Evolutionary conservation across 2,329 filamentous ascomycete genomes (phyloP).

Genomic region (Purpureocillium takamizusanense): DNA sequence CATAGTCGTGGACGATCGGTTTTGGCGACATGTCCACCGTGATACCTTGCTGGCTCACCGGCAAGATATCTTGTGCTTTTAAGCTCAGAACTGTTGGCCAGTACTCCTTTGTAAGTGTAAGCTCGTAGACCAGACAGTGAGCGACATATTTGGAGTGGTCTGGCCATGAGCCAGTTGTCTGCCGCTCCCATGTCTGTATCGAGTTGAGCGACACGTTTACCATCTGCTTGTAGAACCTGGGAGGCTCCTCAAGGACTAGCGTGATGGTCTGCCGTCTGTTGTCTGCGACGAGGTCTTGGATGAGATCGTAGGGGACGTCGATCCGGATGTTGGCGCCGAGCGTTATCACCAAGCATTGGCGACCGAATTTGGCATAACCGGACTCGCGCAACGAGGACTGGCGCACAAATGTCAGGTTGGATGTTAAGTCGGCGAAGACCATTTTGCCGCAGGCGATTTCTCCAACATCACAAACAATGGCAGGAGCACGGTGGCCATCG

Average conservation of each 20-base stretch:
- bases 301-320: slow-evolving; percentile 39
- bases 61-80: slow-evolving; percentile 12
- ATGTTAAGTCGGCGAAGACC: slow-evolving; percentile 22
- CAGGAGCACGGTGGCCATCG: slow-evolving; percentile 10
- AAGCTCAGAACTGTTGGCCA: slow-evolving; percentile 10
- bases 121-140: slow-evolving; percentile 35
- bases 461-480: slow-evolving; percentile 4
- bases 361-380: slow-evolving; percentile 33
- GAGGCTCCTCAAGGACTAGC: slow-evolving; percentile 42
- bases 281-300: slow-evolving; percentile 34
- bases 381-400: slow-evolving; percentile 19
- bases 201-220: slow-evolving; percentile 1
- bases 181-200: slow-evolving; percentile 16
- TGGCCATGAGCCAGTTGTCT: slow-evolving; percentile 14
- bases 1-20: slow-evolving; percentile 9
- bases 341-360: slow-evolving; percentile 29
- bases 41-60: slow-evolving; percentile 14
- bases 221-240: slow-evolving; percentile 34
- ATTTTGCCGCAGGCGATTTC: slow-evolving; percentile 38
- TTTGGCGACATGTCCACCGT: slow-evolving; percentile 6
- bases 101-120: neutral
- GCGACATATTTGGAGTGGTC: slow-evolving; percentile 24
- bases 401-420: slow-evolving; percentile 31
- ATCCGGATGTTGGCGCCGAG: slow-evolving; percentile 21
- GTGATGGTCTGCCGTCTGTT: slow-evolving; percentile 28